phyloP scores from a whole-genome alignment of 2,329 filamentous ascomycete genomes.

The Trichophyton rubrum region DNA sequence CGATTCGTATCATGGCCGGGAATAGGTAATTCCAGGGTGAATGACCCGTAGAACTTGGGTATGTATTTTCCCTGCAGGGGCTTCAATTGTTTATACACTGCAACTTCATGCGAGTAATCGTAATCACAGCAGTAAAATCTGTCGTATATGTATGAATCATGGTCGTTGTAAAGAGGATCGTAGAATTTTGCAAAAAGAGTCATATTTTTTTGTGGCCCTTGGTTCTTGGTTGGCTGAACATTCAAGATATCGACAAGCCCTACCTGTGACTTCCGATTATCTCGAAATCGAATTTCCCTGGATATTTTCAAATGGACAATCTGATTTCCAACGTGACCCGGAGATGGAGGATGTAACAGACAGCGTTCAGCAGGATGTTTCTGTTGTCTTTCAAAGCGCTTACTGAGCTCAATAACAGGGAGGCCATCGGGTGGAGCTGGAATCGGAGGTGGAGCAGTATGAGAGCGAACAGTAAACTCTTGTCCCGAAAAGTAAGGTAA shows the following conservation, averaged over 20 bases:
- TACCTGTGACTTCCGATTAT: not conserved
- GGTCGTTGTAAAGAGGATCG: slow-evolving; percentile 3
- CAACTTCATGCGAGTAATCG: not conserved
- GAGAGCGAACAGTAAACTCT: not conserved
- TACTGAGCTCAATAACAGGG: not conserved
- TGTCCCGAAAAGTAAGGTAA: not conserved
- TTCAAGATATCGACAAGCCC: not conserved
- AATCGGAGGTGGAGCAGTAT: not conserved
- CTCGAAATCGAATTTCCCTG: not conserved
- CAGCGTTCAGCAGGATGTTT: not conserved
- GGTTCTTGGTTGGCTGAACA: not conserved
- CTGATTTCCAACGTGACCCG: not conserved
- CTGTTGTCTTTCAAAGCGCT: not conserved
- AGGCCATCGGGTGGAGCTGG: not conserved
- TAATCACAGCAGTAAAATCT: not conserved
- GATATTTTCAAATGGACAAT: not conserved
- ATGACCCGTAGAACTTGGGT: not conserved
- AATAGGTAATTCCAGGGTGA: not conserved
- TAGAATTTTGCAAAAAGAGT: not conserved
- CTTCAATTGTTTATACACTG: not conserved
- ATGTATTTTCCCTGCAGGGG: not conserved
- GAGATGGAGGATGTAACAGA: not conserved
- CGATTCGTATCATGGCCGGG: not conserved
- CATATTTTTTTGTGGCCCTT: not conserved
- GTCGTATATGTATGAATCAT: not conserved